Evolutionary conservation across 305 asterid species (phyloP).

Genomic region (Salvia sclarea): DNA sequence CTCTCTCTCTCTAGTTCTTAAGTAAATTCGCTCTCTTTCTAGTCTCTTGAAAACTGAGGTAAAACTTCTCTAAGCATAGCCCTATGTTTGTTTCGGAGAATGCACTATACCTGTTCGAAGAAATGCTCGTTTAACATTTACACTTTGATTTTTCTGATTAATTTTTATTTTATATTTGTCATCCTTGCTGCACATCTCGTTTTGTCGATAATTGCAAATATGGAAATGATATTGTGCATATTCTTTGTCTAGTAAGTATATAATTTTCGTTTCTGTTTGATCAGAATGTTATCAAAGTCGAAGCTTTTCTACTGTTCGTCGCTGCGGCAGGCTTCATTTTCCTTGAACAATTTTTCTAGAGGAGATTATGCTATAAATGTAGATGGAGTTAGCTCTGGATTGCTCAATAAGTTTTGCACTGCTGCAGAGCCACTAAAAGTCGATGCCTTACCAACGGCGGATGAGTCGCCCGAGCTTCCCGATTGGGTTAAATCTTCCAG

Average conservation of each 20-base stretch:
- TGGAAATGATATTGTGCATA: neutral
- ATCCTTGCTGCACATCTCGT: neutral
- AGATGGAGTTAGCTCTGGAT: conserved; percentile 26
- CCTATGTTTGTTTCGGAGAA: too few species aligned
- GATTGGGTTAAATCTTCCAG: conserved; percentile 60
- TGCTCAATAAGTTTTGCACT: conserved; percentile 48
- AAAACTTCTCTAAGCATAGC: too few species aligned
- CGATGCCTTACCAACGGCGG: conserved; percentile 29
- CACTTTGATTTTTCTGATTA: neutral
- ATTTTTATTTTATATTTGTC: neutral
- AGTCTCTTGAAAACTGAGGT: too few species aligned
- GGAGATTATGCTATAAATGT: conserved; percentile 28
- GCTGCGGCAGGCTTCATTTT: conserved; percentile 31
- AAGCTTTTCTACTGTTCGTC: conserved; percentile 40
- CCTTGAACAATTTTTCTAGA: conserved; percentile 26
- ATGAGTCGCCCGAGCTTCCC: conserved; percentile 82
- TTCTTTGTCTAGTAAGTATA: neutral
- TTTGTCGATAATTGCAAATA: neutral
- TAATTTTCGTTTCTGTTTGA: neutral
- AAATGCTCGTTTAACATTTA: conserved; percentile 14
- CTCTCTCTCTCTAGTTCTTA: neutral
- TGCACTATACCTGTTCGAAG: conserved; percentile 12
- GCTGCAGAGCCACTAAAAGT: conserved; percentile 35
- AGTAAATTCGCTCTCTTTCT: too few species aligned
- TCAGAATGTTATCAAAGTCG: conserved; percentile 51